Conservation (phyloP, 768 basidiomycete species). For the Rhizopogon roseolus region DNA sequence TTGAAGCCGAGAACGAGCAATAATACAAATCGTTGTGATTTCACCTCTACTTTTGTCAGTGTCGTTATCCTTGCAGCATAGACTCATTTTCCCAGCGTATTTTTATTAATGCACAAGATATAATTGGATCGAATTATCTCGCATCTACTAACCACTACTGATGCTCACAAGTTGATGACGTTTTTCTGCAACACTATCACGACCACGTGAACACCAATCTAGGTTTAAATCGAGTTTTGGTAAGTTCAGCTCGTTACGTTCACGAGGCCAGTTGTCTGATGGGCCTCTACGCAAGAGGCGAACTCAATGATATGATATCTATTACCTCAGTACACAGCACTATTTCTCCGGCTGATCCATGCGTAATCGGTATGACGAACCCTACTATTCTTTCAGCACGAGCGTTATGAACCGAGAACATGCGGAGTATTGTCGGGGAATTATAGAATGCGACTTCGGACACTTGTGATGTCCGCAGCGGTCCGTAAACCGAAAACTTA, state of each 20-base stretch:
- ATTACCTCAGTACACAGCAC: not conserved
- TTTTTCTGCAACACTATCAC: not conserved
- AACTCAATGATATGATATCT: not conserved
- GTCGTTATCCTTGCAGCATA: not conserved
- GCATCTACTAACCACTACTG: not conserved
- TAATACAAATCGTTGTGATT: constrained; percentile 9
- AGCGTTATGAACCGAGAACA: too few species aligned
- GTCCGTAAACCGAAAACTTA: not conserved
- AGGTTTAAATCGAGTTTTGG: not conserved
- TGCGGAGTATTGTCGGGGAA: not conserved
- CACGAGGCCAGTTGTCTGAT: too few species aligned
- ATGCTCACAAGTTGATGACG: not conserved
- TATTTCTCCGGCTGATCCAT: not conserved
- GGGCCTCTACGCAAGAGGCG: too few species aligned
- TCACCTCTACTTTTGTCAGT: not conserved
- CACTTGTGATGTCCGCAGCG: constrained; percentile 3
- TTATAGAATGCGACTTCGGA: not conserved
- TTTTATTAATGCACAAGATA: not conserved
- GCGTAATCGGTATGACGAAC: not conserved
- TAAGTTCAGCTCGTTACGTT: not conserved
- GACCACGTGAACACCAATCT: too few species aligned
- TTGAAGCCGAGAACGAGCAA: constrained; percentile 24
- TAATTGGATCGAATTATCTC: not conserved
- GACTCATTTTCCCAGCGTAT: not conserved
- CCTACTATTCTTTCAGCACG: not conserved